Evolutionary conservation across 192 early-diverging fungal species (phyloP).

Genomic region (Coemansia sp.): DNA sequence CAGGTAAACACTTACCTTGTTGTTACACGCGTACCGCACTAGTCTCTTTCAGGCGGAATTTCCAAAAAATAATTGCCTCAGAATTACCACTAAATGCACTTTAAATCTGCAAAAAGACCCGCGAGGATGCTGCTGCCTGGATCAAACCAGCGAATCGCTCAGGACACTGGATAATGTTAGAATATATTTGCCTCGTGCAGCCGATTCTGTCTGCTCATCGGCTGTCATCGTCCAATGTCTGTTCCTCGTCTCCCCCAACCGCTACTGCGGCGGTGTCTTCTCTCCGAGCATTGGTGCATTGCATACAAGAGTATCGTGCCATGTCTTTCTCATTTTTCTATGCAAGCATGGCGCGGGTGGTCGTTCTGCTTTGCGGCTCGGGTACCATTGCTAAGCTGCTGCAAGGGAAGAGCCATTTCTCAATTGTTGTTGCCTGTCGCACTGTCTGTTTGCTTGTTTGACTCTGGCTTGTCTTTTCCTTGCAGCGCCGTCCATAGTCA

Average conservation of each 20-base stretch:
- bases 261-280: neutral
- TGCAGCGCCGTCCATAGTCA: constrained; percentile 6
- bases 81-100: neutral
- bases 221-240: neutral
- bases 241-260: constrained; percentile 3
- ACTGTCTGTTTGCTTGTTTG: neutral
- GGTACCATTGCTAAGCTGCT: constrained; percentile 1
- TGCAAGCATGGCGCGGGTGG: neutral
- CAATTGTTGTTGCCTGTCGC: neutral
- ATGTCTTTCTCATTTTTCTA: constrained; percentile 1
- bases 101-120: neutral
- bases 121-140: neutral
- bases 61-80: neutral
- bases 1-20: neutral
- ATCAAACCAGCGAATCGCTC: neutral
- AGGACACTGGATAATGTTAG: neutral
- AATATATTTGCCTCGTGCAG: neutral
- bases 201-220: neutral
- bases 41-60: neutral
- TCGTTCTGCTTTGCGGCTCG: neutral
- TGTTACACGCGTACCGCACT: neutral
- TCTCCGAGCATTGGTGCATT: constrained; percentile 1
- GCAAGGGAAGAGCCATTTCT: neutral
- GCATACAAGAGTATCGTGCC: neutral
- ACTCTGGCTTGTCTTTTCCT: neutral